These are phyloP conservation scores for Uronychia setigera DNA, from an alignment of 73 alveolate species.

Conservation along the genomic window DNA sequence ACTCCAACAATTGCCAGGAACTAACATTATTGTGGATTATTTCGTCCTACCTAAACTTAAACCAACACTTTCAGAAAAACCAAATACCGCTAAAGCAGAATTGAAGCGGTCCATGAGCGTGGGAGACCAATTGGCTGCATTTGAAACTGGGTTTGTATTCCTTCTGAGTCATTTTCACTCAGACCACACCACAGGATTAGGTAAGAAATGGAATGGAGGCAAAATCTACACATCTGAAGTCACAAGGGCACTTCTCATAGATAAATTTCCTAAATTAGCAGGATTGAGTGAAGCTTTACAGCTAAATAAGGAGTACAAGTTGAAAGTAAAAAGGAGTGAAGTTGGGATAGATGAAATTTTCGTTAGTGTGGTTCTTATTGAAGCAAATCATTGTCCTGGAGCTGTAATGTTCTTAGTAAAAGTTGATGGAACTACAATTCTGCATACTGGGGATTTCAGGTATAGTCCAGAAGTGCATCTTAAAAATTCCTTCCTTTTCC, in stretches of 20 bases:
- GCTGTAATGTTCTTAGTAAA: conserved; percentile 78
- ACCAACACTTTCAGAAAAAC: neutral
- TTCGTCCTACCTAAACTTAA: neutral
- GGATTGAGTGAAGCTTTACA: conserved; percentile 10
- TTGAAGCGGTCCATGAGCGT: too few relatives aligned
- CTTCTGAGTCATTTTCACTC: conserved; percentile 15
- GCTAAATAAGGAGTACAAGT: conserved; percentile 47
- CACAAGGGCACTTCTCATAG: conserved; percentile 61
- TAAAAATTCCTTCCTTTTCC: too few relatives aligned
- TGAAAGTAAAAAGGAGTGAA: conserved; percentile 6
- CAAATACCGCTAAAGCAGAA: too few relatives aligned
- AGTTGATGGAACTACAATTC: conserved; percentile 67
- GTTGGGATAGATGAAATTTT: conserved; percentile 21
- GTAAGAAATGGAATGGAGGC: conserved; percentile 81
- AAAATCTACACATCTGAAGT: conserved; percentile 63
- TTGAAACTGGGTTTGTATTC: too few relatives aligned
- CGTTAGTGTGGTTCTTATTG: conserved; percentile 57
- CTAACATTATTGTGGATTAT: conserved; percentile 8
- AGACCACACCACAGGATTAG: conserved; percentile 71
- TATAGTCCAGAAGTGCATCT: too few relatives aligned
- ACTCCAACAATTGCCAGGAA: too few relatives aligned
- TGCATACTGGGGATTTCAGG: conserved; percentile 87
- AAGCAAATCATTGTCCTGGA: conserved; percentile 87
- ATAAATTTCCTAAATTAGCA: conserved; percentile 71
- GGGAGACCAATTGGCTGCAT: too few relatives aligned